Conservation (phyloP, 306 rosid species). For the Cicer cuneatum region DNA sequence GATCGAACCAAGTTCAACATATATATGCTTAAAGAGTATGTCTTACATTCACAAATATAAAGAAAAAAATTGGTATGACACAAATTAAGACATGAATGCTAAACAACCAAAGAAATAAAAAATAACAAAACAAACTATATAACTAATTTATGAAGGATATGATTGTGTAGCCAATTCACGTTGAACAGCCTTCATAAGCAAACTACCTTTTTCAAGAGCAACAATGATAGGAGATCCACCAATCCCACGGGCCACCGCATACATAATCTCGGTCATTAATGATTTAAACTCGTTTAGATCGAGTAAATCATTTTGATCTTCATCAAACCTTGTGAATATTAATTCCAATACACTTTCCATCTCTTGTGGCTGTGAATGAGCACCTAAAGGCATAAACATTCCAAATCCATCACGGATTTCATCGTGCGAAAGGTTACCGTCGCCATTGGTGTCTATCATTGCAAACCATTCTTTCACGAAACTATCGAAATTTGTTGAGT, state of each 20-base stretch:
- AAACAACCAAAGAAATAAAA: background rate
- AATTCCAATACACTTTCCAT: conserved; percentile 17
- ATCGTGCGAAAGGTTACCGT: conserved; percentile 56
- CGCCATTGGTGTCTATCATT: conserved; percentile 49
- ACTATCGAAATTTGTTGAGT: conserved; percentile 46
- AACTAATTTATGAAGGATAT: background rate
- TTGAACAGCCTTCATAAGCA: conserved; percentile 63
- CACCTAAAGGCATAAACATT: conserved; percentile 53
- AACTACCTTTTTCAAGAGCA: conserved; percentile 58
- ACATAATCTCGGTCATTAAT: conserved; percentile 60
- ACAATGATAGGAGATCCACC: conserved; percentile 63
- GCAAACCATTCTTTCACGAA: conserved; percentile 53
- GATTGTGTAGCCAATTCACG: conserved; percentile 45
- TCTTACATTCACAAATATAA: background rate
- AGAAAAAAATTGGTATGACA: background rate
- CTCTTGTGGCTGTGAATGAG: conserved; percentile 41
- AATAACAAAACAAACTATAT: background rate
- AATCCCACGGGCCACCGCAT: conserved; percentile 67
- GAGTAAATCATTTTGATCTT: conserved; percentile 54
- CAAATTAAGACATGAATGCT: background rate
- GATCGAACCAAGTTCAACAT: background rate
- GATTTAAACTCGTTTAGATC: conserved; percentile 51
- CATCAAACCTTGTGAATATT: conserved; percentile 57
- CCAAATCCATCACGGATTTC: conserved; percentile 48
- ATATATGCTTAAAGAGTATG: background rate